Conservation (phyloP, 2,329 filamentous ascomycete genomes). For the Zasmidium cellare region DNA sequence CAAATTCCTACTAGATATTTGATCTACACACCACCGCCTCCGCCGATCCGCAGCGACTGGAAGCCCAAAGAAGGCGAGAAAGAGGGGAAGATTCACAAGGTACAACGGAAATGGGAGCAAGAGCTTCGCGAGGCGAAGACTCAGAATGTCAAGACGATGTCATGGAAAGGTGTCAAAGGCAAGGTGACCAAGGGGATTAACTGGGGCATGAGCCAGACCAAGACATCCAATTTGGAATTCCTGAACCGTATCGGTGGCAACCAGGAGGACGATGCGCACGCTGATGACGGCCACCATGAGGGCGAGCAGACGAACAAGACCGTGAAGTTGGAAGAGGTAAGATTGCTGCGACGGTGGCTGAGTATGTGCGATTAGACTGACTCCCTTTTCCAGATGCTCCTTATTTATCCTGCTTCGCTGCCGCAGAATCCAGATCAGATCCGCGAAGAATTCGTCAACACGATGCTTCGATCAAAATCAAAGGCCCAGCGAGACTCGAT, state of each 20-base stretch:
- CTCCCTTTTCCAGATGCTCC: no score
- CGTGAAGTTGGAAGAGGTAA: conserved; percentile 35
- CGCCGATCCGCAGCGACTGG: conserved; percentile 36
- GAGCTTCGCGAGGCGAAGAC: conserved; percentile 45
- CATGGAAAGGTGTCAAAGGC: conserved; percentile 47
- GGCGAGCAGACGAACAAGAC: conserved; percentile 27
- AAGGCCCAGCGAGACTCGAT: conserved; percentile 46
- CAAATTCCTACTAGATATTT: conserved; percentile 43
- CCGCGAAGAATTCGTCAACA: conserved; percentile 43
- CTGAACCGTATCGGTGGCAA: conserved; percentile 38
- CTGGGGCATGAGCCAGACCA: conserved; percentile 43
- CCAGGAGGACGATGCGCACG: conserved; percentile 13
- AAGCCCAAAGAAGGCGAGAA: conserved; percentile 44
- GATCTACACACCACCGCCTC: conserved; percentile 47
- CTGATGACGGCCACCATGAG: conserved; percentile 14
- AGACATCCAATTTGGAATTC: conserved; percentile 45
- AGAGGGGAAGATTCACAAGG: conserved; percentile 44
- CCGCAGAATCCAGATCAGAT: conserved; percentile 27
- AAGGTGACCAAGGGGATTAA: conserved; percentile 42
- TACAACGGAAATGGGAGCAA: conserved; percentile 48
- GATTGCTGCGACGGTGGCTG: no score
- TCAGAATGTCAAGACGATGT: conserved; percentile 36
- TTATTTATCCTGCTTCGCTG: conserved; percentile 39
- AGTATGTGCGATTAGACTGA: no score
- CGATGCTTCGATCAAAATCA: conserved; percentile 44